Base-by-base conservation (phyloP, 306 rosid species). In the Fagus sylvatica region DNA sequence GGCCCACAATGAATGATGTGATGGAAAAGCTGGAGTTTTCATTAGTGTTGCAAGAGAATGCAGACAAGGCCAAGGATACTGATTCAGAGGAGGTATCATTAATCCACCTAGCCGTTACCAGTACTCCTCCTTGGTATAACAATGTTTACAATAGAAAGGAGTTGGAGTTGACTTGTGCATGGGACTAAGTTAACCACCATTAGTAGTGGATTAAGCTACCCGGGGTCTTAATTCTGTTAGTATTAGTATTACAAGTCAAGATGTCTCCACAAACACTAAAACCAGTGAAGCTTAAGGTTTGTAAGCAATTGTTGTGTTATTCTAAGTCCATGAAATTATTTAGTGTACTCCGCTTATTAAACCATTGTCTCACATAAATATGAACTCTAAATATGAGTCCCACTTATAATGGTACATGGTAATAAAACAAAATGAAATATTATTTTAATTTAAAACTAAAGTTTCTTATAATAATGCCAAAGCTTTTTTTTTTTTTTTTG, bases 1-100 rank as follows among this genome's bases (percentile, higher is more conserved):
- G n/a, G n/a, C n/a, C n/a, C n/a, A n/a, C n/a, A n/a, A n/a, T n/a
- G 93, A 89, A 87, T 56, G 94, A 93, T 42, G 85, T 93, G 42
- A 84, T 87, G 72, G 76, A 41, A 41, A 41, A 41, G 43, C 1
- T 41, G 7, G 43, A 41, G 8, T 41, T 41, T 1, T 1, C 43
- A 41, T 41, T 41, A 41, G 43, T 5, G 43, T 8, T 41, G 1
- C 43, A 41, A 41, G 43, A 41, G 36, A 13, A 62, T 1, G 2
- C 12, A 34, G 4, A 4, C 19, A 22, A 4, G 19, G 9, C 8
- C 3, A 3, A 36, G 4, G 2, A 64, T 6, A 64, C 2, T 4
- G 16, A 64, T 36, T 17, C 12, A 5, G 28, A 64, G 42, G n/a
- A 34, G 8, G 12, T 60, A 64, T 64, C 69, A 36, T 36, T n/a